Conservation (phyloP, 768 basidiomycete species). For the Tricholoma flavovirens region DNA sequence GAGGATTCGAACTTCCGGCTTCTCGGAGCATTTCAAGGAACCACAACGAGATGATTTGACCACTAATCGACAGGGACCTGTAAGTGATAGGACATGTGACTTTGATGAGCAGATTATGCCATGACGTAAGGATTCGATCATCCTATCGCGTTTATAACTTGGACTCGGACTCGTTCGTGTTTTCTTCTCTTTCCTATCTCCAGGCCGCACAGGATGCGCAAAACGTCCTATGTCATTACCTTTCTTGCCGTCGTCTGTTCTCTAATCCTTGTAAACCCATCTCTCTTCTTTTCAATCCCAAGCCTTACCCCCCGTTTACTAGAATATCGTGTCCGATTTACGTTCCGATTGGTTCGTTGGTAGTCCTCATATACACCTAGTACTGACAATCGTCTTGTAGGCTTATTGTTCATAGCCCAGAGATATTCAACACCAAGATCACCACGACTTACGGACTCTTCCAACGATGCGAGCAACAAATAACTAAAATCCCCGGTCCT, state of each 20-base stretch:
- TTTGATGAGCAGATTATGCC: too few relatives aligned
- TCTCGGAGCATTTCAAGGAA: conserved; percentile 2
- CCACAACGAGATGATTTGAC: conserved; percentile 13
- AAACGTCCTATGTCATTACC: conserved; percentile 61
- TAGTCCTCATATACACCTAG: background rate
- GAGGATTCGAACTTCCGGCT: conserved; percentile 24
- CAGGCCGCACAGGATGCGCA: conserved; percentile 43
- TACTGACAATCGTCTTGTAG: conserved; percentile 17
- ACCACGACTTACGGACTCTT: conserved; percentile 55
- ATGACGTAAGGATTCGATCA: too few relatives aligned
- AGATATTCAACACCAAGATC: conserved; percentile 40
- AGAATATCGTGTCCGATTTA: conserved; percentile 54
- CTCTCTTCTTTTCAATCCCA: background rate
- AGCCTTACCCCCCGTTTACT: background rate
- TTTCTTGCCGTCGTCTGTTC: conserved; percentile 50
- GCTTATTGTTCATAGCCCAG: conserved; percentile 39
- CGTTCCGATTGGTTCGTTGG: conserved; percentile 57
- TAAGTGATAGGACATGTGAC: too few relatives aligned
- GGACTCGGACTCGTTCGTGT: background rate
- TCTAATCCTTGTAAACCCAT: conserved; percentile 44
- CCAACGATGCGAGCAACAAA: conserved; percentile 49
- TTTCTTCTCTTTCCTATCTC: background rate
- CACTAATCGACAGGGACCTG: conserved; percentile 12
- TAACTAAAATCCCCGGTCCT: conserved; percentile 42
- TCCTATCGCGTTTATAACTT: background rate